Percentiles rank a stretch among this genome's conserved stretches.
Conservation (phyloP, 179 eudicot genomes). For the Carnegiea gigantea region DNA sequence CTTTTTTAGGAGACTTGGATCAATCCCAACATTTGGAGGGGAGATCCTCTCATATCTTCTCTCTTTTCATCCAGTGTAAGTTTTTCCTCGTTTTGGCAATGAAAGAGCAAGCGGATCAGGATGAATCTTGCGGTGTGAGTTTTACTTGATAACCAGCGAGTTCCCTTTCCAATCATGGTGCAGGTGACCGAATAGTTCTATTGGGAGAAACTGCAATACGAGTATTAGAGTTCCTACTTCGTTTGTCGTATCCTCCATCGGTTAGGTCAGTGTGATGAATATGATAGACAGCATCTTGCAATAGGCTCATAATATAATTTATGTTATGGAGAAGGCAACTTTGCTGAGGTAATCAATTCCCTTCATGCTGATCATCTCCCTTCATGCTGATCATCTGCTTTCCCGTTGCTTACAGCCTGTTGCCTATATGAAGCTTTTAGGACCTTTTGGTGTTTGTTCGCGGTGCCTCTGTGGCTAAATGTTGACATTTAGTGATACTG, state of each 20-base stretch:
- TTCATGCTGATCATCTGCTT: slow-evolving; percentile 18
- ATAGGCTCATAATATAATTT: not conserved
- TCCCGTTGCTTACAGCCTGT: slow-evolving; percentile 24
- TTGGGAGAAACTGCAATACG: not conserved
- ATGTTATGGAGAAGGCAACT: not conserved
- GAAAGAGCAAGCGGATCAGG: not conserved
- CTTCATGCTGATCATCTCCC: slow-evolving; percentile 8
- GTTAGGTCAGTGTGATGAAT: not conserved
- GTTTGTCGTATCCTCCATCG: not conserved
- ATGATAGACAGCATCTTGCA: not conserved
- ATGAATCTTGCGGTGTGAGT: not conserved
- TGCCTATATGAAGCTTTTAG: not conserved
- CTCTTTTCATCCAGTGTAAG: not conserved
- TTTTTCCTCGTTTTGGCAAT: not conserved
- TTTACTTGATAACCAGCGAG: not conserved
- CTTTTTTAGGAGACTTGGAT: not conserved
- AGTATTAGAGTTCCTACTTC: not conserved
- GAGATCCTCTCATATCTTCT: not conserved
- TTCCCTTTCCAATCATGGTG: not conserved
- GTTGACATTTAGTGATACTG: not conserved
- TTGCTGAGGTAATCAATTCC: not conserved
- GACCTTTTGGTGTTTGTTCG: not conserved
- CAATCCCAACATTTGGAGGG: not conserved
- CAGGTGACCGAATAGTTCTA: not conserved
- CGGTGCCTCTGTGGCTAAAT: not conserved